phyloP scores from a whole-genome alignment of 768 basidiomycete genomes.

The Steccherinum ochraceum region DNA sequence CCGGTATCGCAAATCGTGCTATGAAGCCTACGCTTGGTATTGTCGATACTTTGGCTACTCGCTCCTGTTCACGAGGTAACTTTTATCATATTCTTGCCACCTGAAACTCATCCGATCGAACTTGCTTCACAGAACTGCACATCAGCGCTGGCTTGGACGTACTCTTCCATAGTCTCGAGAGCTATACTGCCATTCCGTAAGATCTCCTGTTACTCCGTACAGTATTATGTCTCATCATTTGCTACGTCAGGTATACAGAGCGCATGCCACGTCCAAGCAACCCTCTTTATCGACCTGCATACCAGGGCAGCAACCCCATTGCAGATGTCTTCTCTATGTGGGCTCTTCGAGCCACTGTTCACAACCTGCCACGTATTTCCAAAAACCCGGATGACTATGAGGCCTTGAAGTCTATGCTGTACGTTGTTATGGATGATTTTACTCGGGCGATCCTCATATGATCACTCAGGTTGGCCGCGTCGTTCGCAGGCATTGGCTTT shows the following conservation, averaged over 20 bases:
- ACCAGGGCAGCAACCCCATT: constrained; percentile 90
- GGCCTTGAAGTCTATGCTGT: constrained; percentile 91
- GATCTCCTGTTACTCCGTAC: constrained; percentile 20
- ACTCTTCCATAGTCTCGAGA: constrained; percentile 93
- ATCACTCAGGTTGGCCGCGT: constrained; percentile 72
- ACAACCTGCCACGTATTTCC: constrained; percentile 82
- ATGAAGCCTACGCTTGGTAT: constrained; percentile 80
- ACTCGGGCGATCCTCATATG: background rate
- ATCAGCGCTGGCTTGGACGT: constrained; percentile 95
- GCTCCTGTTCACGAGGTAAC: constrained; percentile 66
- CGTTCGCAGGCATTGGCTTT: constrained; percentile 94
- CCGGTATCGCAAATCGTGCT: constrained; percentile 90
- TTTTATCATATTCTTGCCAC: background rate
- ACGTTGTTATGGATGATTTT: constrained; percentile 18
- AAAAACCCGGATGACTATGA: constrained; percentile 74
- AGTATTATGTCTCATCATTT: too few relatives aligned
- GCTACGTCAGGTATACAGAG: constrained; percentile 65
- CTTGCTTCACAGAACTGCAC: constrained; percentile 62
- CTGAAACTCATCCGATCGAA: background rate
- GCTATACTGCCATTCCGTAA: constrained; percentile 90
- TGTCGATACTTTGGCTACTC: constrained; percentile 87
- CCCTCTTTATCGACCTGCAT: constrained; percentile 86
- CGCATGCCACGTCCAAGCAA: constrained; percentile 85
- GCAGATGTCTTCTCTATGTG: constrained; percentile 95
- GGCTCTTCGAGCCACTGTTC: constrained; percentile 86